Evolutionary conservation across 2,329 filamentous ascomycete species (phyloP).

Genomic region (Aureobasidium uvarum): DNA sequence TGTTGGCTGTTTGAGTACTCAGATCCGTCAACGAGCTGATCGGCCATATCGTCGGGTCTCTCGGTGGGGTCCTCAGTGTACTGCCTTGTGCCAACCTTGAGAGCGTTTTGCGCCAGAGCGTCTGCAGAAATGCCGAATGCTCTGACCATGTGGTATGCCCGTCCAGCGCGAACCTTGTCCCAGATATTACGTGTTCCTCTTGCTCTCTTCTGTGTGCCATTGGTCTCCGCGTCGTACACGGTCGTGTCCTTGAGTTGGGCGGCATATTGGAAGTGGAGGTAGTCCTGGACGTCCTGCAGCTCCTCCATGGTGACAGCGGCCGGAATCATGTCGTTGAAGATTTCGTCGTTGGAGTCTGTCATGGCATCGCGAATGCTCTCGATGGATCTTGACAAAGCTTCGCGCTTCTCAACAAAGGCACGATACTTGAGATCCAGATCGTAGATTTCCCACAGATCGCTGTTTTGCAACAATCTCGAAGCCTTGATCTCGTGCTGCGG

Average conservation of each 20-base stretch:
- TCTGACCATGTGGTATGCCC: constrained; percentile 76
- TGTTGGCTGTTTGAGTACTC: constrained; percentile 73
- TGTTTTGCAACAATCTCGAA: constrained; percentile 86
- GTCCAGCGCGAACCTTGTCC: constrained; percentile 78
- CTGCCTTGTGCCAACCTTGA: constrained; percentile 72
- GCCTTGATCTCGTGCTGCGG: constrained; percentile 72
- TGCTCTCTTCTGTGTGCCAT: constrained; percentile 72
- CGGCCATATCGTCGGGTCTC: constrained; percentile 82
- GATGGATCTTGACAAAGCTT: constrained; percentile 75
- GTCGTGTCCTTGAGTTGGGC: constrained; percentile 78
- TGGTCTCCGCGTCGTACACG: constrained; percentile 59
- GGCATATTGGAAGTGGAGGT: constrained; percentile 91
- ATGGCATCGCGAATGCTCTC: constrained; percentile 38
- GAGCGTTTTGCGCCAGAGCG: constrained; percentile 80
- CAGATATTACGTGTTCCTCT: constrained; percentile 77
- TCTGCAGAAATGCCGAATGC: constrained; percentile 90
- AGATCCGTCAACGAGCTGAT: constrained; percentile 66
- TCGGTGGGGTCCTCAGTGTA: constrained; percentile 81
- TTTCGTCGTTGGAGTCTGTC: constrained; percentile 64
- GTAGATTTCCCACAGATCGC: constrained; percentile 91
- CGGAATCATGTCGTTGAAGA: constrained; percentile 79
- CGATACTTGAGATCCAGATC: constrained; percentile 95
- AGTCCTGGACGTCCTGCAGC: constrained; percentile 93
- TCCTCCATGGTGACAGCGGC: constrained; percentile 87
- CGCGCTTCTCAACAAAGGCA: constrained; percentile 87